Conservation (phyloP, 768 basidiomycete genomes). For the Plicaturopsis crispa region DNA sequence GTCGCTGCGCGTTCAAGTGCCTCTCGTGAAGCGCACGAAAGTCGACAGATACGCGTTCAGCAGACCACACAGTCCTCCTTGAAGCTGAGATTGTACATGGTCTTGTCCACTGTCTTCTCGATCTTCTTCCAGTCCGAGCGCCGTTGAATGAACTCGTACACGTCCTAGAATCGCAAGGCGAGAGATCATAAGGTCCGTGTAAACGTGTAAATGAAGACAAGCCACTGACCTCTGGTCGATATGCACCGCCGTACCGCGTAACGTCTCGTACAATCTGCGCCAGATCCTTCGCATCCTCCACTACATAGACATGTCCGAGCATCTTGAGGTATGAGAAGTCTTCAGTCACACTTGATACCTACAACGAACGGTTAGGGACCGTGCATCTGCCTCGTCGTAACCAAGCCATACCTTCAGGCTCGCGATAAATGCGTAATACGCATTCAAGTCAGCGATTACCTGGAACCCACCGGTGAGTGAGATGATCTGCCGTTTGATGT, state of each 20-base stretch:
- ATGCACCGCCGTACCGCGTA: slow-evolving; percentile 90
- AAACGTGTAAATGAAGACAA: slow-evolving; percentile 1
- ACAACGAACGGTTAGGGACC: slow-evolving; percentile 4
- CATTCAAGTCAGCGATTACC: slow-evolving; percentile 92
- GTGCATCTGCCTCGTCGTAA: neutral
- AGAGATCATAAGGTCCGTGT: no score
- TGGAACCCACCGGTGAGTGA: slow-evolving; percentile 92
- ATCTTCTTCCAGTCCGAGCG: slow-evolving; percentile 99
- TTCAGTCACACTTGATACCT: slow-evolving; percentile 73
- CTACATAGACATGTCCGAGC: slow-evolving; percentile 94
- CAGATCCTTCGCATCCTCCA: slow-evolving; percentile 92
- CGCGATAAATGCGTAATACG: slow-evolving; percentile 83
- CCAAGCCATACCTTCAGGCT: slow-evolving; percentile 77
- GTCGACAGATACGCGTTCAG: slow-evolving; percentile 9
- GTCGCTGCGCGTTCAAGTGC: no score
- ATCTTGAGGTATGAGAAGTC: slow-evolving; percentile 96
- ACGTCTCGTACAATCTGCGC: slow-evolving; percentile 95
- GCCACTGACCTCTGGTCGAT: slow-evolving; percentile 78
- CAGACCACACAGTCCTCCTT: slow-evolving; percentile 79
- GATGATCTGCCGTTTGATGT: slow-evolving; percentile 95
- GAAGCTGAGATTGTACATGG: slow-evolving; percentile 90
- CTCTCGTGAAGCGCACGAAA: no score
- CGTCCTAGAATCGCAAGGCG: slow-evolving; percentile 40
- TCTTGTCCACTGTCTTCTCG: slow-evolving; percentile 91
- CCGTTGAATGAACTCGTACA: slow-evolving; percentile 94